Evolutionary conservation across 2,329 filamentous ascomycete species (phyloP), one percentile per base, ranked within the genome.

Genomic region (Periconia macrospinosa): DNA sequence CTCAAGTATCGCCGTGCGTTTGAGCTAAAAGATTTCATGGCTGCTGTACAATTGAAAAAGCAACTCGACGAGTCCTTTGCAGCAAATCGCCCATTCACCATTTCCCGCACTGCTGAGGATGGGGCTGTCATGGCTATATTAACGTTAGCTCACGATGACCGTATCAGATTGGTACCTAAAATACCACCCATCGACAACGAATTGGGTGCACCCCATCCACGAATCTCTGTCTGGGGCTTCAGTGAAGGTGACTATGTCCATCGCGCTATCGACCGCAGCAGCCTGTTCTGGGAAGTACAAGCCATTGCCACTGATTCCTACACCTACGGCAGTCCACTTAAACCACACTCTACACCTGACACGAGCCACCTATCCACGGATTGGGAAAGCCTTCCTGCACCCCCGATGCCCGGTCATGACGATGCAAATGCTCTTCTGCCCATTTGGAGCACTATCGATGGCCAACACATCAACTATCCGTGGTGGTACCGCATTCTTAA

Each of bases 371-470:
- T 45, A 40, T 55, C 48, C 14, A 41, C 23, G 23, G 30, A 42
- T 15, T 71, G 68, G 68, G 40, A 46, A 9, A 15, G 44, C 3
- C 55, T 72, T 10, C 67, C 63, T 3, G 55, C 58, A 30, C 65
- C 69, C 17, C 71, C 71, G 19, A 60, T 69, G 19, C 64, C 70
- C 18, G 62, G 62, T 1, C 63, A 59, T 52, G 14, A 63, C 1
- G 54, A 69, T 45, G 30, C 53, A 18, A 77, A 78, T 11, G 81
- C 83, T 41, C 76, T 74, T 3, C 67, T 90, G 3, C 89, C 89
- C 0, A 81, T 90, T 49, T 92, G 89, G 89, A 82, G 85, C 49
- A 86, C 88, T 68, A 85, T 92, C 55, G 84, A 88, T 55, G 86
- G 83, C 8, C 75, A 81, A 6, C 63, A 83, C 0, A 81, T 90